These are phyloP conservation scores for Kodamaea arcana DNA, from an alignment of 1,139 yeast genomes.

Conservation along the genomic window DNA sequence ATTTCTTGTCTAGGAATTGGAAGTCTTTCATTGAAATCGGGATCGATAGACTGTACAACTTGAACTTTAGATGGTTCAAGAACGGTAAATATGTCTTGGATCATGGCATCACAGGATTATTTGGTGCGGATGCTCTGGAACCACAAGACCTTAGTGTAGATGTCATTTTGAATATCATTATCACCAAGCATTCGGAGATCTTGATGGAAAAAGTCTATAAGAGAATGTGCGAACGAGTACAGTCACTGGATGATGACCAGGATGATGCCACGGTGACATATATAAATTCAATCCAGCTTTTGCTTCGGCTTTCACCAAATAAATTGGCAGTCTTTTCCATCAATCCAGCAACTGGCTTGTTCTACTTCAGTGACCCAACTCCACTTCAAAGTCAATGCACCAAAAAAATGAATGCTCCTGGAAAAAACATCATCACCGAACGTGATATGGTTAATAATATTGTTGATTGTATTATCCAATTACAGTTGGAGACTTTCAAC, in stretches of 20 bases:
- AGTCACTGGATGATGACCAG: not conserved
- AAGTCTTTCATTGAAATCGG: constrained; percentile 64
- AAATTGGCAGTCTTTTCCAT: constrained; percentile 39
- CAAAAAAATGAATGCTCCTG: constrained; percentile 27
- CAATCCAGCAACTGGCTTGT: constrained; percentile 44
- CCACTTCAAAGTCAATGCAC: constrained; percentile 35
- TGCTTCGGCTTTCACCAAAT: constrained; percentile 31
- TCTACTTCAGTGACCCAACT: constrained; percentile 43
- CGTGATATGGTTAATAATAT: constrained; percentile 29
- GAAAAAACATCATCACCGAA: constrained; percentile 25
- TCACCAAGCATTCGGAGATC: constrained; percentile 36
- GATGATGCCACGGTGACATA: not conserved
- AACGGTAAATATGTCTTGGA: constrained; percentile 37
- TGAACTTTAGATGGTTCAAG: constrained; percentile 66
- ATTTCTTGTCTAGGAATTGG: constrained; percentile 33
- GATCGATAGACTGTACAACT: constrained; percentile 46
- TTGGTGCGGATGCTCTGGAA: constrained; percentile 8
- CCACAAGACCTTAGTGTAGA: constrained; percentile 36
- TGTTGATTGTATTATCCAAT: constrained; percentile 36
- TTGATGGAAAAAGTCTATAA: constrained; percentile 24
- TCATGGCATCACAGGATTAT: constrained; percentile 17
- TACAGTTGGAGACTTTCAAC: constrained; percentile 53
- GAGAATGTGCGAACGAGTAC: constrained; percentile 8
- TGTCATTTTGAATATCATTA: constrained; percentile 28
- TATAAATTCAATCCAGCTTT: constrained; percentile 30